Evolutionary conservation across 2,329 filamentous ascomycete genomes (phyloP).

Genomic region (Dryadomyces quercivorus): DNA sequence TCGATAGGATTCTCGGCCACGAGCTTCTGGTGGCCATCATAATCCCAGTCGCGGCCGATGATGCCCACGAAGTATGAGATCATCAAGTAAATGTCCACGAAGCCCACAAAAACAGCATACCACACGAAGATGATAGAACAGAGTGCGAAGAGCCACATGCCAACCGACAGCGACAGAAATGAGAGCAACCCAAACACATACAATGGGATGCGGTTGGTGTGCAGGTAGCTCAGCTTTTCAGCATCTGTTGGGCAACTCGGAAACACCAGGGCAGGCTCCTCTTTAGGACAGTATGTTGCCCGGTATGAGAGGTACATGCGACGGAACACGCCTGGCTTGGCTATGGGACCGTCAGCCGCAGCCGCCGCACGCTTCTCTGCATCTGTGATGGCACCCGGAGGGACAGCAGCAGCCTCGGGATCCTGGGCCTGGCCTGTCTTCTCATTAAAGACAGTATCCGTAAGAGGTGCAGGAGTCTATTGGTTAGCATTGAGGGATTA

Average conservation of each 20-base stretch:
- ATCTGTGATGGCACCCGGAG: background rate
- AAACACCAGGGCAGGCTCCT: slow-evolving; percentile 1
- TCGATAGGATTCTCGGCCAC: background rate
- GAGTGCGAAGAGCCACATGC: slow-evolving; percentile 5
- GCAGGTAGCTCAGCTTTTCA: slow-evolving; percentile 4
- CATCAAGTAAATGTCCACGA: slow-evolving; percentile 3
- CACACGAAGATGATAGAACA: slow-evolving; percentile 3
- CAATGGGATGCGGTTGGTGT: slow-evolving; percentile 4
- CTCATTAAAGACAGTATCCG: background rate
- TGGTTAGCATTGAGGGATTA: background rate
- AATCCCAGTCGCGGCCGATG: slow-evolving; percentile 5
- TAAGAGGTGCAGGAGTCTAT: background rate
- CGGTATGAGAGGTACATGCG: background rate
- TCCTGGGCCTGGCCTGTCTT: background rate
- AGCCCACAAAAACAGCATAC: slow-evolving; percentile 3
- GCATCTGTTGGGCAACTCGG: background rate
- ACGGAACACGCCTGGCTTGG: background rate
- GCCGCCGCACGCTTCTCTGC: background rate
- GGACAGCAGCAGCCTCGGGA: background rate
- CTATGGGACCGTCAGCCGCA: background rate
- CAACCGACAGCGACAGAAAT: slow-evolving; percentile 4
- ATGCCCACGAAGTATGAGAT: slow-evolving; percentile 5
- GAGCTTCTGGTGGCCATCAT: background rate
- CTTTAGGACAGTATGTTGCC: slow-evolving; percentile 2
- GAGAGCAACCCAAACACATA: slow-evolving; percentile 3